phyloP scores from a whole-genome alignment of 225 moss, liverwort and hornwort species.

The Thuidium tamariscinum region DNA sequence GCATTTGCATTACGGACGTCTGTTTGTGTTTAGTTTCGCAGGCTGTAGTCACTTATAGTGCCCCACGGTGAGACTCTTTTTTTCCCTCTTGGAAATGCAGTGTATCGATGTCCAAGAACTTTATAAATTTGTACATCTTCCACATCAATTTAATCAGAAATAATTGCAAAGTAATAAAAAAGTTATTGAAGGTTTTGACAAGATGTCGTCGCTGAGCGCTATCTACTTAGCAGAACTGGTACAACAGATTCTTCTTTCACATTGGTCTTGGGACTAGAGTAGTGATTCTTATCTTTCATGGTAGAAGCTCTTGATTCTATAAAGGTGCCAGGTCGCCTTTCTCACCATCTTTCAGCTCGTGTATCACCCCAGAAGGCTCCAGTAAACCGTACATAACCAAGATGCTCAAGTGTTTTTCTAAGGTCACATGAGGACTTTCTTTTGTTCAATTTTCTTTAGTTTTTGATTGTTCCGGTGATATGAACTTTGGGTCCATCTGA shows the following conservation, averaged over 20 bases:
- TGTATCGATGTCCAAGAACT: not conserved
- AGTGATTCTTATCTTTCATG: not conserved
- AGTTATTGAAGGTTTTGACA: not conserved
- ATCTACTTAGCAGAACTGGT: not conserved
- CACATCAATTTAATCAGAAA: not conserved
- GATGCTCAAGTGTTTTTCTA: not conserved
- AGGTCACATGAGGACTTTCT: not conserved
- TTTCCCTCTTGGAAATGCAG: not conserved
- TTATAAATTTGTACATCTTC: not conserved
- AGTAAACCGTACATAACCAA: not conserved
- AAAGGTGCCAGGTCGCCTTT: not conserved
- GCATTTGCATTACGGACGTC: not conserved
- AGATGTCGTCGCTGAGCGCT: not conserved
- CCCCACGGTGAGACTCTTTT: conserved; percentile 1
- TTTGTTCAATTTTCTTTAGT: not conserved
- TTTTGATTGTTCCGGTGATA: no score
- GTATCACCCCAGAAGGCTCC: not conserved
- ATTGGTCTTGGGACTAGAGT: not conserved
- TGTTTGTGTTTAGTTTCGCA: conserved; percentile 10
- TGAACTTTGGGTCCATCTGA: no score
- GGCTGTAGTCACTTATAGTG: conserved; percentile 76
- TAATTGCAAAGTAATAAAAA: not conserved
- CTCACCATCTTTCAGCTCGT: not conserved
- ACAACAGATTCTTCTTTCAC: not conserved
- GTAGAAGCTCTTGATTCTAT: not conserved